Base-by-base conservation (phyloP, 371 early-diverging fungal species). In the Funneliformis caledonium region DNA sequence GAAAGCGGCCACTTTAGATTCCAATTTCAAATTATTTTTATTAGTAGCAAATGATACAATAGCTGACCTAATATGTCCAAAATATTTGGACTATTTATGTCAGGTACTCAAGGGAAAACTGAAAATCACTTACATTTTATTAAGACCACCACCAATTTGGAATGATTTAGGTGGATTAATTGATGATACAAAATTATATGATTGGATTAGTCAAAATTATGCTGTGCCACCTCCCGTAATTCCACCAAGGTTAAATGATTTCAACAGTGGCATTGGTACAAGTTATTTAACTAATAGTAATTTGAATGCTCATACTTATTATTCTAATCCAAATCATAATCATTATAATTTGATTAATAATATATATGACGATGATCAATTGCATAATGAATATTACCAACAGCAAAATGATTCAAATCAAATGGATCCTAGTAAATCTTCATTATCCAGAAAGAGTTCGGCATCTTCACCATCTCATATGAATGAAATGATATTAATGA, bases 151-250 rank as follows among this genome's bases (percentile, higher is more conserved):
- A 12, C 19, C 19, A 56, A 19, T 43, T 47, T 19, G 22, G 70
- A 70, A 12, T n/a, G 45, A 26, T 43, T 45, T 42, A 16, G 47
- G 22, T 22, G 70, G 70, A 43, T 22, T n/a, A 12, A 45, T 70
- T n/a, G 47, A 70, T 22, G 45, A 47, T 1, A 47, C 42, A n/a
- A 3, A 47, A 5, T 11, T 70, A 43, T 70, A 43, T 70, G 70
- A 70, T n/a, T 70, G 70, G 70, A 70, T 70, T 12, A 11, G 45
- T 22, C 12, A 70, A 70, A 45, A 16, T 16, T 56, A 56, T 56
- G 1, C 56, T 0, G 19, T 56, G 19, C 19, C 56, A 5, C 56
- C 56, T 56, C 56, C 56, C 6, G 56, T 19, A 7, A 19, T 56
- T 56, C 56, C 56, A 56, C 56, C 56, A 56, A 56, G 19, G 2